Conservation (phyloP, 2,329 filamentous ascomycete species). For the Trichoderma asperellum region DNA sequence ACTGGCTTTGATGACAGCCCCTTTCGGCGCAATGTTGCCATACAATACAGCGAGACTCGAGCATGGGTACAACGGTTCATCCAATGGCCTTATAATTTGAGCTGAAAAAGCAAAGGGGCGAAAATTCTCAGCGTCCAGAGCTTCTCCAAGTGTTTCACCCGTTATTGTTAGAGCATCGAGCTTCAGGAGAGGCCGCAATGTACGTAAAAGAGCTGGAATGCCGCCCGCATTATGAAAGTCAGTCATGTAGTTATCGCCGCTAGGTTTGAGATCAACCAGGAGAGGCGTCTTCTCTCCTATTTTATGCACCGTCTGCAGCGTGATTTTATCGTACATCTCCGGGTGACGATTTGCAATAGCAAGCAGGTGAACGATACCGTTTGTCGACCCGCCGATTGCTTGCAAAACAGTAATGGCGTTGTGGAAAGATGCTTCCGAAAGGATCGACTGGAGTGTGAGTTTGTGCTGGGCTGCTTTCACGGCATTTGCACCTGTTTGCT, state of each 20-base stretch:
- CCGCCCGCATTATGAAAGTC: constrained; percentile 83
- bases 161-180: constrained; percentile 81
- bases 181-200: constrained; percentile 75
- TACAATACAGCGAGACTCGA: constrained; percentile 81
- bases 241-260: constrained; percentile 84
- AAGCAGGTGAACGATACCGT: constrained; percentile 83
- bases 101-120: constrained; percentile 50
- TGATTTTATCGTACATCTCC: constrained; percentile 64
- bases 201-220: constrained; percentile 78
- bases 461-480: constrained; percentile 68
- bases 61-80: constrained; percentile 66
- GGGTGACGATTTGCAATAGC: constrained; percentile 79
- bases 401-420: constrained; percentile 88
- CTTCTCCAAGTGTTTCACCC: constrained; percentile 79
- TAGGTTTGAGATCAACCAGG: constrained; percentile 84
- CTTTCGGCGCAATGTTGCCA: constrained; percentile 81
- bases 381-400: constrained; percentile 82
- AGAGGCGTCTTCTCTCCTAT: constrained; percentile 78
- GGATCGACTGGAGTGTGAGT: constrained; percentile 69
- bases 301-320: constrained; percentile 76
- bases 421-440: constrained; percentile 77
- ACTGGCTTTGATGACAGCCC: constrained; percentile 89
- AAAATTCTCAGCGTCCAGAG: constrained; percentile 70
- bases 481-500: constrained; percentile 69
- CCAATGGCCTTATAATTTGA: constrained; percentile 67